Conservation (phyloP, 192 early-diverging fungal genomes). For the Podila epigama region DNA sequence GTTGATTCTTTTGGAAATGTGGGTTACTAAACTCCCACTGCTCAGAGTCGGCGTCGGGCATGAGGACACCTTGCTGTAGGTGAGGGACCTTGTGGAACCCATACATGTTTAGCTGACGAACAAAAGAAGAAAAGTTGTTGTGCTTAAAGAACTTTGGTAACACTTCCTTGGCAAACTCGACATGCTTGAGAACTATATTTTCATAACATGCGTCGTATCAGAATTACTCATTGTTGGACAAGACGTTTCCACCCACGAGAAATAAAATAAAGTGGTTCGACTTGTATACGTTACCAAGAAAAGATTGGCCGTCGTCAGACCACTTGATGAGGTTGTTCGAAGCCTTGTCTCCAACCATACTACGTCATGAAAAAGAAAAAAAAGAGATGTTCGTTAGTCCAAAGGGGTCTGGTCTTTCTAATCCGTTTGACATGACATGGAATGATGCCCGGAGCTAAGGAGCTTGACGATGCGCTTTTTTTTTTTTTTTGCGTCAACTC, state of each 20-base stretch:
- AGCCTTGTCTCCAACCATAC: slow-evolving; percentile 87
- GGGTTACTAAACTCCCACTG: slow-evolving; percentile 91
- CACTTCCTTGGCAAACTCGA: slow-evolving; percentile 83
- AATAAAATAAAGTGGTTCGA: no score
- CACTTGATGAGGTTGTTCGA: slow-evolving; percentile 88
- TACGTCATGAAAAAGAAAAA: slow-evolving; percentile 29
- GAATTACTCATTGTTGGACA: no score
- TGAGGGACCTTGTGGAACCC: slow-evolving; percentile 98
- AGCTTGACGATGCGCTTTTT: no score
- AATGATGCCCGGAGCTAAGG: no score
- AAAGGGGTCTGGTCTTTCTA: no score
- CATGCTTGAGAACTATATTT: slow-evolving; percentile 63
- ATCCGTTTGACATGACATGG: no score
- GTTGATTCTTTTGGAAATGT: slow-evolving; percentile 87
- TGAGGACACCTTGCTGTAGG: slow-evolving; percentile 87
- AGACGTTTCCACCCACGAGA: no score
- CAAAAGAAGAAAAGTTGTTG: slow-evolving; percentile 90
- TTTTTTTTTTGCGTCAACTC: no score
- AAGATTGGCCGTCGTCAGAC: slow-evolving; percentile 87
- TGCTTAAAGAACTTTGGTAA: slow-evolving; percentile 93
- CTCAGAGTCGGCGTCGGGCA: slow-evolving; percentile 77
- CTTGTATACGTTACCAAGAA: slow-evolving; percentile 62
- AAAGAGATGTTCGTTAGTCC: neutral
- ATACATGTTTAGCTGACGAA: slow-evolving; percentile 95
- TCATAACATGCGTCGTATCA: neutral